Percentiles rank a stretch among this genome's conserved stretches.
Evolutionary conservation across 305 asterid genomes (phyloP).

Genomic region (Coffea humblotiana): DNA sequence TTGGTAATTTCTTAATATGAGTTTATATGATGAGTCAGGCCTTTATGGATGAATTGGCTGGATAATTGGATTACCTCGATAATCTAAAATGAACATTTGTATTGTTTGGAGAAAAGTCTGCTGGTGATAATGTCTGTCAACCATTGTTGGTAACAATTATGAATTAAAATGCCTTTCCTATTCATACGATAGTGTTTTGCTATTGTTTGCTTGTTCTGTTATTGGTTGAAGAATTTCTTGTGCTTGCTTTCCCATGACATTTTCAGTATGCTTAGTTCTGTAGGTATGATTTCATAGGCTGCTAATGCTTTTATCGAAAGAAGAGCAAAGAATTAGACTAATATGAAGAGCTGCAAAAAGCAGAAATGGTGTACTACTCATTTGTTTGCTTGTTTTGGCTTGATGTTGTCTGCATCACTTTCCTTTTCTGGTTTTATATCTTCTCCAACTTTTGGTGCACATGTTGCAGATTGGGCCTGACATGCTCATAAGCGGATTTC

Average conservation of each 20-base stretch:
- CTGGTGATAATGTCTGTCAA: background rate
- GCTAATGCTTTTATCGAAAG: background rate
- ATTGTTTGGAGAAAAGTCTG: background rate
- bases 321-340: background rate
- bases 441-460: slow-evolving; percentile 10
- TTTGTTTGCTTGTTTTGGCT: background rate
- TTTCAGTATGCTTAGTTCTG: slow-evolving; percentile 4
- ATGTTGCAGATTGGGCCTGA: slow-evolving; percentile 82
- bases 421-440: background rate
- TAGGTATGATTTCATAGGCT: background rate
- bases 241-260: background rate
- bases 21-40: background rate
- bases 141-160: background rate
- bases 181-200: background rate
- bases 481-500: slow-evolving; percentile 94
- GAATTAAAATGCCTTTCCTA: background rate
- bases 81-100: background rate
- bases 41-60: background rate
- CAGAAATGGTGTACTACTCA: background rate
- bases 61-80: background rate
- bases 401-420: background rate
- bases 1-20: background rate
- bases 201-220: background rate
- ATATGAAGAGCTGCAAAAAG: background rate
- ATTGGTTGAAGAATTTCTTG: background rate